Percentiles rank a stretch among this genome's conserved stretches.
Conservation (phyloP, 164 flowering plant species). For the Stephania cephalantha region DNA sequence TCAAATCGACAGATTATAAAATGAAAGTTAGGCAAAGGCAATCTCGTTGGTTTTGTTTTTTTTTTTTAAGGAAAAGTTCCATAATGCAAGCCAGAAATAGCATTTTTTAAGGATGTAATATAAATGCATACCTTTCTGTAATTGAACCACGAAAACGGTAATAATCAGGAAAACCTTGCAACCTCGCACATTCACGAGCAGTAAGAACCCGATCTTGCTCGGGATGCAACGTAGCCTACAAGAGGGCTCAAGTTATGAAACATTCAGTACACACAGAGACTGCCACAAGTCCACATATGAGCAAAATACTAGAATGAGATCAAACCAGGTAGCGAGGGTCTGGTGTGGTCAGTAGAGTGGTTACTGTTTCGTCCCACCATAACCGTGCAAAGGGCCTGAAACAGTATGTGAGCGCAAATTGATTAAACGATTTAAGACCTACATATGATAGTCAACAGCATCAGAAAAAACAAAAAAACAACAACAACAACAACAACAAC, state of each 20-base stretch:
- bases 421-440: too few species aligned
- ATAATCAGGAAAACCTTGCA: conserved; percentile 63
- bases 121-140: conserved; percentile 32
- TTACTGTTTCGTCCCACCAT: conserved; percentile 72
- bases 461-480: background rate
- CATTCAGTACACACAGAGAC: background rate
- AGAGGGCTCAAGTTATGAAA: background rate
- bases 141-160: conserved; percentile 44
- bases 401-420: background rate
- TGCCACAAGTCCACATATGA: background rate
- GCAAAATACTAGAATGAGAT: background rate
- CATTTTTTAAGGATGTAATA: background rate
- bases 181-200: conserved; percentile 49
- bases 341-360: conserved; percentile 46
- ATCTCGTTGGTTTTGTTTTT: background rate
- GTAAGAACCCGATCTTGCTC: conserved; percentile 58
- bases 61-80: background rate
- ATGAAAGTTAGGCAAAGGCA: background rate
- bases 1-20: background rate
- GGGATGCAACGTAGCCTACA: conserved; percentile 48
- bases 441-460: too few species aligned
- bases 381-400: conserved; percentile 55
- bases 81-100: background rate
- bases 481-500: background rate
- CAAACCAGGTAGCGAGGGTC: conserved; percentile 35